These are phyloP conservation scores for Marchantia paleacea DNA, from an alignment of 225 moss, liverwort and hornwort species.

Conservation along the genomic window DNA sequence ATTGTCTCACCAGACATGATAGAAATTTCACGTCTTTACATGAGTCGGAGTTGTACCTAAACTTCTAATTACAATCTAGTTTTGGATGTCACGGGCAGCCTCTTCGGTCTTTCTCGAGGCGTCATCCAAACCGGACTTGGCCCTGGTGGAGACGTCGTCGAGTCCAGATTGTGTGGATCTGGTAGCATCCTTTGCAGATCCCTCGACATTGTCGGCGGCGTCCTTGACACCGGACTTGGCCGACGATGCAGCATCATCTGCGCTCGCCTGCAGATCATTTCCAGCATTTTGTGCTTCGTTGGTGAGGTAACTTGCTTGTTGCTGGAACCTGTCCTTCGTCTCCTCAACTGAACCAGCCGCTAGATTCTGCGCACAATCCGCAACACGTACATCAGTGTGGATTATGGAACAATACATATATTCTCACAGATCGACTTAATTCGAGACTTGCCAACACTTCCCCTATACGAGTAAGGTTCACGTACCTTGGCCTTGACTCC, in stretches of 20 bases:
- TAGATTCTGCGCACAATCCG: background rate
- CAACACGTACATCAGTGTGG: background rate
- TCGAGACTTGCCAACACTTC: background rate
- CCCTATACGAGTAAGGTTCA: background rate
- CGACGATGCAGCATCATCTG: background rate
- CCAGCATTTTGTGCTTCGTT: background rate
- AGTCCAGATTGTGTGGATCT: background rate
- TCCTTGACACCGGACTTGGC: background rate
- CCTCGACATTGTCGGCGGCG: background rate
- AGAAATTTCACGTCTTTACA: too few species aligned
- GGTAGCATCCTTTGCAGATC: background rate
- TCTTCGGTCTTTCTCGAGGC: background rate
- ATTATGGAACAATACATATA: background rate
- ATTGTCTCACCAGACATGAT: too few species aligned
- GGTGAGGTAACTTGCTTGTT: background rate
- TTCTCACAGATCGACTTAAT: background rate
- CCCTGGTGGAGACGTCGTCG: slow-evolving; percentile 6
- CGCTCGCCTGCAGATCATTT: background rate
- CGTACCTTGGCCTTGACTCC: slow-evolving; percentile 8
- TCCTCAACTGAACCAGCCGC: background rate
- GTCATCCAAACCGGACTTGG: slow-evolving; percentile 1
- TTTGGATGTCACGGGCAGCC: background rate
- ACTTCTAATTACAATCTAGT: background rate
- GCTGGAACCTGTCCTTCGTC: background rate
- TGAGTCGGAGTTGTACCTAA: too few species aligned